phyloP scores from a whole-genome alignment of 2,329 filamentous ascomycete genomes.

The Fragosphaeria purpurea region DNA sequence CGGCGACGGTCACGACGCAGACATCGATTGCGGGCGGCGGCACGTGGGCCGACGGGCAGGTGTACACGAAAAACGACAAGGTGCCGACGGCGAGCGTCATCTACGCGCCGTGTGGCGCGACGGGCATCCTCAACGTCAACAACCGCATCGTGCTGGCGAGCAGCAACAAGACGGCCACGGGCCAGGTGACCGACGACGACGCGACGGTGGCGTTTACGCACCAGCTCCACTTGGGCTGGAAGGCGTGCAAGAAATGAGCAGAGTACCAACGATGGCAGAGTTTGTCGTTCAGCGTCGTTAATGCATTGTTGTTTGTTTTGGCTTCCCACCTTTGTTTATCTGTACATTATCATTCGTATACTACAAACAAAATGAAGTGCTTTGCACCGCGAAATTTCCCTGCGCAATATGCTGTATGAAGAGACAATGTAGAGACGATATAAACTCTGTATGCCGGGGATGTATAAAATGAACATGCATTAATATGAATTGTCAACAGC shows the following conservation, averaged over 20 bases:
- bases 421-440: too few relatives aligned
- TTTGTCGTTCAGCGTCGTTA: too few relatives aligned
- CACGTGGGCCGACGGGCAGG: constrained; percentile 31
- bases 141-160: constrained; percentile 33
- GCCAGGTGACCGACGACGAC: constrained; percentile 34
- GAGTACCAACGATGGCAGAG: too few relatives aligned
- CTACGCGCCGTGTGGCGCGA: constrained; percentile 35
- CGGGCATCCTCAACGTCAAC: constrained; percentile 37
- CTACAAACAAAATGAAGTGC: too few relatives aligned
- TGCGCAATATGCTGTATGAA: too few relatives aligned
- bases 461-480: too few relatives aligned
- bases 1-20: constrained; percentile 32
- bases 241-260: constrained; percentile 16
- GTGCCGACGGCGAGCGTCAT: constrained; percentile 34
- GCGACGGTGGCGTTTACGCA: constrained; percentile 34
- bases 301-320: too few relatives aligned
- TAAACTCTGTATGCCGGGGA: too few relatives aligned
- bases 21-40: constrained; percentile 33
- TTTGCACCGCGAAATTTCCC: too few relatives aligned
- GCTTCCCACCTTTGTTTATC: too few relatives aligned
- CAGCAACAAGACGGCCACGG: constrained; percentile 25
- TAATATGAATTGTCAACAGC: too few relatives aligned
- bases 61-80: constrained; percentile 36
- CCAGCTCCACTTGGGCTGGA: constrained; percentile 33
- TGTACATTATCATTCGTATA: too few relatives aligned